Conservation (phyloP, 2,329 filamentous ascomycete species). For the Arthrinium phaeospermum region DNA sequence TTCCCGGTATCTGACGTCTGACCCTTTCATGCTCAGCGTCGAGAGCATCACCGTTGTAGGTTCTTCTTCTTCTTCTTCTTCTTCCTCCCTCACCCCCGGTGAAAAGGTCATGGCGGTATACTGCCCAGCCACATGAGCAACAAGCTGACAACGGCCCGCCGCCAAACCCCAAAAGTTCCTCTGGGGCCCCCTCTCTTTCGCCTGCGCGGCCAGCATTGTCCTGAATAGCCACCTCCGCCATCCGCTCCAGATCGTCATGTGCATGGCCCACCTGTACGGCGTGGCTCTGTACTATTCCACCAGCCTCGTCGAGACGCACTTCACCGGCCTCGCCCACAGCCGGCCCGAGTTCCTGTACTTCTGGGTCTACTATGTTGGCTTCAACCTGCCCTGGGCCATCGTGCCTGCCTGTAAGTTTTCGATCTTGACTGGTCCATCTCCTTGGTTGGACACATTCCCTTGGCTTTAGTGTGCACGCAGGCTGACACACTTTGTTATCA, state of each 20-base stretch:
- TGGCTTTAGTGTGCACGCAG: too few relatives aligned
- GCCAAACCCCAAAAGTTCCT: slow-evolving; percentile 44
- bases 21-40: slow-evolving; percentile 85
- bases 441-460: too few relatives aligned
- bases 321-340: slow-evolving; percentile 55
- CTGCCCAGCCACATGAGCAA: background rate
- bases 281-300: slow-evolving; percentile 68
- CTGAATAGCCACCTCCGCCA: slow-evolving; percentile 52
- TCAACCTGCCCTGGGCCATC: slow-evolving; percentile 66
- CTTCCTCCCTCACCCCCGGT: background rate
- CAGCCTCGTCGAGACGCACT: slow-evolving; percentile 53
- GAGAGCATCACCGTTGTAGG: slow-evolving; percentile 81
- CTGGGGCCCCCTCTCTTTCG: slow-evolving; percentile 65
- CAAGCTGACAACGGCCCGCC: background rate
- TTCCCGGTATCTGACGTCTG: slow-evolving; percentile 82
- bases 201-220: slow-evolving; percentile 53
- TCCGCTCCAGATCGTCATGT: slow-evolving; percentile 56
- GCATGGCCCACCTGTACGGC: slow-evolving; percentile 64
- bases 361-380: slow-evolving; percentile 67
- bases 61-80: background rate
- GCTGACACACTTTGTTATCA: background rate
- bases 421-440: background rate
- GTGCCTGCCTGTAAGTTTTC: slow-evolving; percentile 59
- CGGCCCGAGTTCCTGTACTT: slow-evolving; percentile 66
- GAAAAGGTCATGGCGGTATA: background rate